A percentile compares a stretch with the other conserved stretches of the same genome.
Evolutionary conservation across 1,139 yeast species (phyloP).

Genomic region (Yamadazyma atlantica): DNA sequence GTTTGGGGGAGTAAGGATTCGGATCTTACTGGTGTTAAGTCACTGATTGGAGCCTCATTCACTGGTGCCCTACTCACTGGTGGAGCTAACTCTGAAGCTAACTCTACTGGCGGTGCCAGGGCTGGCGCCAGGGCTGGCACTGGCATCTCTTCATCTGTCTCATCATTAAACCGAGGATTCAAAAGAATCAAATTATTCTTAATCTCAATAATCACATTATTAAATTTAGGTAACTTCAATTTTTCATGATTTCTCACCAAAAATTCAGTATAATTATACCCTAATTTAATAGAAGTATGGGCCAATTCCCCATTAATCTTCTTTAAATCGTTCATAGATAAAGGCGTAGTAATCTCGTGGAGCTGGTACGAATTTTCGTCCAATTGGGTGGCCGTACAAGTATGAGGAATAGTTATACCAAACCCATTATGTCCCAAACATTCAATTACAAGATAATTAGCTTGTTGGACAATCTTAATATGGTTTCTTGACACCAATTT

Average conservation of each 20-base stretch:
- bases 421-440: slow-evolving; percentile 76
- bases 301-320: slow-evolving; percentile 10
- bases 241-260: slow-evolving; percentile 54
- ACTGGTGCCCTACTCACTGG: no score
- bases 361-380: slow-evolving; percentile 31
- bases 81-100: no score
- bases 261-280: slow-evolving; percentile 54
- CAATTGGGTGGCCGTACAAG: slow-evolving; percentile 36
- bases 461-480: slow-evolving; percentile 28
- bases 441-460: slow-evolving; percentile 35
- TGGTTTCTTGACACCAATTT: slow-evolving; percentile 71
- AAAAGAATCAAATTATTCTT: slow-evolving; percentile 59
- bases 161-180: slow-evolving; percentile 44
- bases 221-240: slow-evolving; percentile 52
- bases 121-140: no score
- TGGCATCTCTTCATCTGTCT: slow-evolving; percentile 42
- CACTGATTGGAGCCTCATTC: no score
- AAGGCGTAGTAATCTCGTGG: slow-evolving; percentile 28
- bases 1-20: slow-evolving; percentile 13
- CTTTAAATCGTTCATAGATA: slow-evolving; percentile 11
- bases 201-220: slow-evolving; percentile 60
- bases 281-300: slow-evolving; percentile 37
- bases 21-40: slow-evolving; percentile 5
- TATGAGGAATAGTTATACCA: slow-evolving; percentile 57
- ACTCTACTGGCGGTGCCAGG: no score